These are phyloP conservation scores for Coprinellus micaceus DNA, from an alignment of 768 basidiomycete species.

Conservation along the genomic window DNA sequence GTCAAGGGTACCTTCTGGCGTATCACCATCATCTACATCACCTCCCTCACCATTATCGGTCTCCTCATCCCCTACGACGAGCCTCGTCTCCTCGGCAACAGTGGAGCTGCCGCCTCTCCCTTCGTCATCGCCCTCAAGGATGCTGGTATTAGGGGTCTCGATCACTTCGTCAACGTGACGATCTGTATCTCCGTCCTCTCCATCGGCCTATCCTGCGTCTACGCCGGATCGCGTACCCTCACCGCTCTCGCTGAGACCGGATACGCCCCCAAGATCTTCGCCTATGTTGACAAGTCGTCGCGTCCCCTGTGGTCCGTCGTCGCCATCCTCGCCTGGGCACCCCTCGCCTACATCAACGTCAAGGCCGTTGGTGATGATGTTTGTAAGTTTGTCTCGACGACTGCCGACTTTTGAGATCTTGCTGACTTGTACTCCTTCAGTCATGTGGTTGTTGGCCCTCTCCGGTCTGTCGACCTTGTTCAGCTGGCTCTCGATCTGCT, in stretches of 20 bases:
- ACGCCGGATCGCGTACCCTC: slow-evolving; percentile 43
- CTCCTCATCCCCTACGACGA: slow-evolving; percentile 36
- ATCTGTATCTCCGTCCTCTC: slow-evolving; percentile 46
- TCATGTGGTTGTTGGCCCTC: slow-evolving; percentile 41
- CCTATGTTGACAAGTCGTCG: slow-evolving; percentile 44
- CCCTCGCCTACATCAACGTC: slow-evolving; percentile 40
- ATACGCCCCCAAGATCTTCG: slow-evolving; percentile 41
- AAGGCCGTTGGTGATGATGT: slow-evolving; percentile 30
- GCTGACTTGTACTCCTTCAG: slow-evolving; percentile 15
- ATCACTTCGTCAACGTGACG: slow-evolving; percentile 41
- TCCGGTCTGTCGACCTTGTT: slow-evolving; percentile 47
- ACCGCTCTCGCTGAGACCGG: slow-evolving; percentile 46
- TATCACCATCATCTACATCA: slow-evolving; percentile 44
- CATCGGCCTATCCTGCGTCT: slow-evolving; percentile 44
- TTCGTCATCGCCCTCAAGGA: slow-evolving; percentile 42
- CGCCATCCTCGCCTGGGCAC: slow-evolving; percentile 33
- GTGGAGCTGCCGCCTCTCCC: slow-evolving; percentile 42
- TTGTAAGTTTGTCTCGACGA: slow-evolving; percentile 26
- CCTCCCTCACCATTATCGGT: slow-evolving; percentile 42
- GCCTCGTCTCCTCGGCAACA: slow-evolving; percentile 31
- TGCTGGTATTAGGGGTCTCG: slow-evolving; percentile 38
- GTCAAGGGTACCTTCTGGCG: slow-evolving; percentile 50
- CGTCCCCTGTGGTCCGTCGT: slow-evolving; percentile 43
- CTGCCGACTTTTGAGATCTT: background rate
- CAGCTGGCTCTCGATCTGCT: slow-evolving; percentile 43